Conservation (phyloP, 2,329 filamentous ascomycete species). For the Hymenoscyphus fructigenus region DNA sequence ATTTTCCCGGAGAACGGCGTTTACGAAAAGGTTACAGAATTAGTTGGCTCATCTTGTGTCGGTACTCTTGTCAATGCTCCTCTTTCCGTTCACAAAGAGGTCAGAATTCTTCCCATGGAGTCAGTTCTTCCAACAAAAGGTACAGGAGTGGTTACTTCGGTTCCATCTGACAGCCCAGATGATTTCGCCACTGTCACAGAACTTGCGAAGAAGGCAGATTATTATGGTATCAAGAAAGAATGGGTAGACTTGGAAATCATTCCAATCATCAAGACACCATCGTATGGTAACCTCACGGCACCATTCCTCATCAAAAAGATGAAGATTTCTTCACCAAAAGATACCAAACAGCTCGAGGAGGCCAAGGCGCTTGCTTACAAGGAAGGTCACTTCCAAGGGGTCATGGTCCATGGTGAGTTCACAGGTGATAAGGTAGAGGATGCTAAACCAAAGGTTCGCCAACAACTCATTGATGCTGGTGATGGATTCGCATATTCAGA, state of each 20-base stretch:
- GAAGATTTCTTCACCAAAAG: constrained; percentile 97
- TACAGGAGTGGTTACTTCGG: constrained; percentile 92
- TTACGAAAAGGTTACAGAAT: constrained; percentile 70
- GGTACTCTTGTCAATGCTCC: constrained; percentile 90
- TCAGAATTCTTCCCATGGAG: constrained; percentile 94
- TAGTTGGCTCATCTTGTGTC: constrained; percentile 76
- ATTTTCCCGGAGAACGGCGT: constrained; percentile 77
- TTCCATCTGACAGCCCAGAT: constrained; percentile 93
- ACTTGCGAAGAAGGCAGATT: constrained; percentile 91
- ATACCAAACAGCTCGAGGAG: constrained; percentile 83
- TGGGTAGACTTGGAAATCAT: constrained; percentile 91
- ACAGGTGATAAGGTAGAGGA: constrained; percentile 82
- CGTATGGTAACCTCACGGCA: constrained; percentile 82
- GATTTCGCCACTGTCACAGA: constrained; percentile 89
- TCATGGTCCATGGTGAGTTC: constrained; percentile 83
- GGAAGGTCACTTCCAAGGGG: constrained; percentile 95
- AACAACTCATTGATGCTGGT: constrained; percentile 71
- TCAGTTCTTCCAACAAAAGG: constrained; percentile 89
- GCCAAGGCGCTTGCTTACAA: constrained; percentile 97
- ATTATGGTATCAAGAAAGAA: constrained; percentile 93
- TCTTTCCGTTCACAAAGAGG: constrained; percentile 78
- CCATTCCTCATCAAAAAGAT: constrained; percentile 83
- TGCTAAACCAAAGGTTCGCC: constrained; percentile 81
- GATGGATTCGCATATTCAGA: constrained; percentile 91
- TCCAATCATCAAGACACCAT: constrained; percentile 86